Percentiles rank a stretch among this genome's conserved stretches.
Evolutionary conservation across 805 yeast genomes (phyloP).

Genomic region (Priceomyces haplophilus): DNA sequence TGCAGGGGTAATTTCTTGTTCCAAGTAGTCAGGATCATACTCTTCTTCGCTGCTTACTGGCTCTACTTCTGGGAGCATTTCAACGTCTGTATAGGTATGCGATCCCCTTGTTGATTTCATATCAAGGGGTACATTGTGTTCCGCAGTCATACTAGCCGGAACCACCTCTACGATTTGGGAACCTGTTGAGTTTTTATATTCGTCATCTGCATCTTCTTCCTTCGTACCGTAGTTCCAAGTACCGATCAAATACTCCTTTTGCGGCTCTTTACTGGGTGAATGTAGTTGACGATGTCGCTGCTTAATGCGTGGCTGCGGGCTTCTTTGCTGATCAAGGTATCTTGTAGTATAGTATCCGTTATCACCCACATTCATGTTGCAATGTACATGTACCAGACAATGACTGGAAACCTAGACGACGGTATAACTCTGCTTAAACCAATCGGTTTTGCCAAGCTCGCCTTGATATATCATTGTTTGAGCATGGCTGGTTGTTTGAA

Average conservation of each 20-base stretch:
- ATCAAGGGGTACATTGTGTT: background rate
- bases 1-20: conserved; percentile 39
- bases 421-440: background rate
- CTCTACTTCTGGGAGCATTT: background rate
- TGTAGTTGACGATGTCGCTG: background rate
- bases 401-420: conserved; percentile 17
- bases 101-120: background rate
- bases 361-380: conserved; percentile 38
- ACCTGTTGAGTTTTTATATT: background rate
- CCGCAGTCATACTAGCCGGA: background rate
- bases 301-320: background rate
- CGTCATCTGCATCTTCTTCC: background rate
- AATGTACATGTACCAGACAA: background rate
- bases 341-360: conserved; percentile 39
- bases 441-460: background rate
- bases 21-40: conserved; percentile 24
- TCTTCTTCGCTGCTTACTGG: conserved; percentile 1
- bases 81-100: background rate
- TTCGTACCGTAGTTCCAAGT: background rate
- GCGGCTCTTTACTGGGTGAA: background rate
- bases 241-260: background rate
- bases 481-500: background rate
- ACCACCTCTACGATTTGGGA: background rate
- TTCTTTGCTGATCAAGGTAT: conserved; percentile 24
- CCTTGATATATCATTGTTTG: background rate